A percentile compares a stretch with the other conserved stretches of the same genome.
phyloP scores from a whole-genome alignment of 208 protist genomes.

The Trypanosoma rangeli region DNA sequence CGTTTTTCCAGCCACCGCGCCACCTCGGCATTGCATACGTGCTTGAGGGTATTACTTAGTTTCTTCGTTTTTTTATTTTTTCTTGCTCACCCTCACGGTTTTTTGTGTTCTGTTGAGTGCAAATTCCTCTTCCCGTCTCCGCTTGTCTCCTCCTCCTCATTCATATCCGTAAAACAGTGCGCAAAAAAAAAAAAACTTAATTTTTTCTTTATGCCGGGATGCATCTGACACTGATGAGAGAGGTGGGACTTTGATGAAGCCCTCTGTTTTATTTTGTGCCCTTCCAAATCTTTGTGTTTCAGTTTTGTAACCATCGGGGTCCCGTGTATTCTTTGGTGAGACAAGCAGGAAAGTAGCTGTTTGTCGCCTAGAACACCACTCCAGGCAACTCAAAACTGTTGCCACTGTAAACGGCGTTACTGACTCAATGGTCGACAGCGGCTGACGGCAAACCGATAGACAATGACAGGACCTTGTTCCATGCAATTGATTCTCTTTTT shows the following conservation, averaged over 20 bases:
- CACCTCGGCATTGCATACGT: no score
- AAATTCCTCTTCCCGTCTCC: neutral
- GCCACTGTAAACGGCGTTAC: slow-evolving; percentile 3
- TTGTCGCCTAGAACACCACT: neutral
- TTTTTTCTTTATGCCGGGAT: neutral
- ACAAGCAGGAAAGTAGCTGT: neutral
- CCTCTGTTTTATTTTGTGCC: slow-evolving; percentile 11
- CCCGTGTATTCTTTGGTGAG: slow-evolving; percentile 14
- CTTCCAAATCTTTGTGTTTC: slow-evolving; percentile 10
- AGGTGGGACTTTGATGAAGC: slow-evolving; percentile 11
- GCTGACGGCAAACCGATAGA: no score
- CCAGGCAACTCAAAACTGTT: neutral
- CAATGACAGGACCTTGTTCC: no score
- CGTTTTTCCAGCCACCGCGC: no score
- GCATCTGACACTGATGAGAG: neutral
- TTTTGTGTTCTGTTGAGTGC: slow-evolving; percentile 13
- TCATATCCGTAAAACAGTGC: no score
- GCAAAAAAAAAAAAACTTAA: neutral
- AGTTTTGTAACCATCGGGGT: slow-evolving; percentile 14
- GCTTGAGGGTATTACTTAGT: neutral
- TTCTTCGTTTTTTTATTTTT: slow-evolving; percentile 11
- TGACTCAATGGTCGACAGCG: neutral
- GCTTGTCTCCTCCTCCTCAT: neutral
- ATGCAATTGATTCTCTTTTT: no score
- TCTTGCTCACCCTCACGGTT: neutral